Conservation (phyloP, 2,329 filamentous ascomycete species). For the Moelleriella libera region DNA sequence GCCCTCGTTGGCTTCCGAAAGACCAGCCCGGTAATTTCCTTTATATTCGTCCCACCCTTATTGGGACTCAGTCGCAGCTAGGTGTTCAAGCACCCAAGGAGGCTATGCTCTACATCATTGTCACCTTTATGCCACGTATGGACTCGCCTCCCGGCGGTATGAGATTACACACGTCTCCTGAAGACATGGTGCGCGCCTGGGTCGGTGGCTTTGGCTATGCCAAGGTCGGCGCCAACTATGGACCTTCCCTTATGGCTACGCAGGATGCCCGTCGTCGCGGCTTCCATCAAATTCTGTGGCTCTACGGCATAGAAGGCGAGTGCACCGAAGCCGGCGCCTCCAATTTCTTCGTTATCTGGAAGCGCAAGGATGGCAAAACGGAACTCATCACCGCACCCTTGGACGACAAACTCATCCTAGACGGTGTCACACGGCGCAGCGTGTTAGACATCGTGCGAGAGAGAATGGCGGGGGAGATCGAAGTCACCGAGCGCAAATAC, state of each 20-base stretch:
- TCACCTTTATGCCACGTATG: constrained; percentile 45
- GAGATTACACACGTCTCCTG: constrained; percentile 62
- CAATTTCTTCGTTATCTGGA: constrained; percentile 85
- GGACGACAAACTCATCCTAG: constrained; percentile 70
- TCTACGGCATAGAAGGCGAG: constrained; percentile 62
- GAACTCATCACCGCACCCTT: constrained; percentile 72
- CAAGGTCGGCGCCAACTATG: constrained; percentile 90
- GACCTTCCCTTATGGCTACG: constrained; percentile 67
- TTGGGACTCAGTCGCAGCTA: constrained; percentile 66
- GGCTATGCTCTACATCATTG: constrained; percentile 80
- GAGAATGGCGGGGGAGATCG: constrained; percentile 42
- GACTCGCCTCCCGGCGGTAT: constrained; percentile 42
- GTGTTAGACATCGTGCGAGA: constrained; percentile 59
- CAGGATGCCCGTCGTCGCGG: constrained; percentile 58
- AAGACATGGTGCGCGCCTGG: constrained; percentile 84
- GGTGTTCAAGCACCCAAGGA: constrained; percentile 69
- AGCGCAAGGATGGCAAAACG: constrained; percentile 32
- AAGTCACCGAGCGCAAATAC: constrained; percentile 71
- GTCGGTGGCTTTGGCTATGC: constrained; percentile 85
- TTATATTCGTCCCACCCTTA: constrained; percentile 78
- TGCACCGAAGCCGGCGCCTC: constrained; percentile 86
- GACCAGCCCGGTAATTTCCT: constrained; percentile 55
- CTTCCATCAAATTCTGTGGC: constrained; percentile 87
- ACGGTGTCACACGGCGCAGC: constrained; percentile 75
- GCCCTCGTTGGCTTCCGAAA: constrained; percentile 64